Evolutionary conservation across 192 early-diverging fungal genomes (phyloP).

Genomic region (Gamsiella multidivaricata): DNA sequence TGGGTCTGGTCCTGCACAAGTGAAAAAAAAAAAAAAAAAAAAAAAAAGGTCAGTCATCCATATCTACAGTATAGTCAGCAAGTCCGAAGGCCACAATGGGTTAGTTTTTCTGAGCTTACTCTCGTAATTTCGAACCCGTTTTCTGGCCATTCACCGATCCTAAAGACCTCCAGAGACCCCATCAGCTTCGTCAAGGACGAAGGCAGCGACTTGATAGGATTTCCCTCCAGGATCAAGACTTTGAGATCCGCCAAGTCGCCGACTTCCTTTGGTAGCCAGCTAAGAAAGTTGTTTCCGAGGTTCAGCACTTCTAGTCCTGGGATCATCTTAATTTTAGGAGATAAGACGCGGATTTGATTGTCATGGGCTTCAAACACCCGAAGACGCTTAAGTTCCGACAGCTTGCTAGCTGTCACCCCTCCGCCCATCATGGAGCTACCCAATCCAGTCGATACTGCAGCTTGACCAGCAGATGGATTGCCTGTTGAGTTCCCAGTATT

Average conservation of each 20-base stretch:
- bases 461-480: not conserved
- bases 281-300: constrained; percentile 48
- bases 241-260: constrained; percentile 47
- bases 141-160: constrained; percentile 59
- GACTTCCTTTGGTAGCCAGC: constrained; percentile 49
- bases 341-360: constrained; percentile 62
- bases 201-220: constrained; percentile 54
- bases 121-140: constrained; percentile 54
- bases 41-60: not conserved
- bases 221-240: constrained; percentile 47
- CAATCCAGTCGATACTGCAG: not conserved
- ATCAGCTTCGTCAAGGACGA: constrained; percentile 52
- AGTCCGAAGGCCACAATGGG: not conserved
- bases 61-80: not conserved
- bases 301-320: constrained; percentile 50
- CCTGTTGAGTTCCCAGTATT: not conserved
- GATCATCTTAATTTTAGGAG: constrained; percentile 55
- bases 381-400: constrained; percentile 49
- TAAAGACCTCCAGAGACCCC: constrained; percentile 53
- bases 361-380: constrained; percentile 51
- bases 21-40: not conserved
- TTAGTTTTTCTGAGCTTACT: constrained; percentile 18
- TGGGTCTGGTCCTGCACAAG: constrained; percentile 42
- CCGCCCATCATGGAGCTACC: constrained; percentile 13
- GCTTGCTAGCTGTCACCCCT: constrained; percentile 47